Conservation (phyloP, 805 yeast genomes). For the Cyberlindnera maritima region DNA sequence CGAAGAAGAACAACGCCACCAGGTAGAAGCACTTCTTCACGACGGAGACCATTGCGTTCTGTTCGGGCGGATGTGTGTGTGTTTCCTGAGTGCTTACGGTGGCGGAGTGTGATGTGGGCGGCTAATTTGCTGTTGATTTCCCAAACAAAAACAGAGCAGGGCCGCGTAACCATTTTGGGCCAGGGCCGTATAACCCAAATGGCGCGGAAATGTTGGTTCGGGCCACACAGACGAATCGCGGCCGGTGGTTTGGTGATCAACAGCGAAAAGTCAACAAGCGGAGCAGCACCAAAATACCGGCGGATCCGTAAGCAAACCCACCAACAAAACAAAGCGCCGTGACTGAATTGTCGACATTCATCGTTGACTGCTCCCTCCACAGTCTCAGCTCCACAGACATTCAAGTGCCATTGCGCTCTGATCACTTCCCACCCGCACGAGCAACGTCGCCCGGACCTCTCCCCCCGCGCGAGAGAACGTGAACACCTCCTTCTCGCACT, state of each 20-base stretch:
- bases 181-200: too few relatives aligned
- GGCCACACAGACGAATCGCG: conserved; percentile 1
- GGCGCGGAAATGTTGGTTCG: too few relatives aligned
- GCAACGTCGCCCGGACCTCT: neutral
- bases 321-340: neutral
- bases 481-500: neutral
- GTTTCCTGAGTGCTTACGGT: neutral
- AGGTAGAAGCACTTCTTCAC: conserved; percentile 18
- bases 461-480: conserved; percentile 1
- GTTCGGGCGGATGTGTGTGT: neutral
- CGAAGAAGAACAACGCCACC: conserved; percentile 11
- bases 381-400: neutral
- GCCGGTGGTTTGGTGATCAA: conserved; percentile 1
- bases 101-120: conserved; percentile 1
- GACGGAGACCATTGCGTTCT: conserved; percentile 10
- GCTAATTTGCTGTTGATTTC: neutral
- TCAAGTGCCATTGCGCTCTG: neutral
- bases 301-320: neutral
- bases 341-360: neutral
- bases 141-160: neutral
- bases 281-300: neutral
- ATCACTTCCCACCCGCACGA: neutral
- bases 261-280: conserved; percentile 2
- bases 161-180: conserved; percentile 3
- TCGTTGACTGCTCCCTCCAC: neutral